phyloP scores from a whole-genome alignment of 176 grass and related monocot species.

The Phragmites australis region DNA sequence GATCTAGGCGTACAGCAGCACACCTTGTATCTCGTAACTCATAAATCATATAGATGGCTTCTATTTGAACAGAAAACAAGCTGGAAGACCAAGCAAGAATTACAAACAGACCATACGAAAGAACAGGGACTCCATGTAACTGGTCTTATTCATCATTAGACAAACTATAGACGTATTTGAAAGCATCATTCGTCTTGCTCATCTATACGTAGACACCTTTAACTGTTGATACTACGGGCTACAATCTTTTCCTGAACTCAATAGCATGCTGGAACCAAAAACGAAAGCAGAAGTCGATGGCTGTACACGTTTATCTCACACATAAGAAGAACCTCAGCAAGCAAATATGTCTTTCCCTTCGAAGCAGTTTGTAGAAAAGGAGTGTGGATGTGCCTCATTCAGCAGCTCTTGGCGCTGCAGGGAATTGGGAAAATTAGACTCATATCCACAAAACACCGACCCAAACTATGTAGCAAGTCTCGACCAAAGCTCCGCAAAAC shows the following conservation, averaged over 20 bases:
- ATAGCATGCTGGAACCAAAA: conserved; percentile 31
- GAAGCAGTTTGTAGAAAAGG: conserved; percentile 14
- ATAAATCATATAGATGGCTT: not conserved
- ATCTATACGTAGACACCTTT: conserved; percentile 34
- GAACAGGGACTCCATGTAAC: conserved; percentile 4
- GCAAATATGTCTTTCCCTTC: conserved; percentile 25
- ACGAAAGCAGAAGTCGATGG: conserved; percentile 34
- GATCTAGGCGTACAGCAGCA: not conserved
- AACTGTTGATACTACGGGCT: conserved; percentile 29
- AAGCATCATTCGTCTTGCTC: conserved; percentile 1
- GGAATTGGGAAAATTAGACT: conserved; percentile 3
- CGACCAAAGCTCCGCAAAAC: not conserved
- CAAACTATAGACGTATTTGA: conserved; percentile 35
- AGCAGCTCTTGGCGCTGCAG: conserved; percentile 65
- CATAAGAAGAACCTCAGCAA: conserved; percentile 36
- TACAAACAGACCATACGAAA: not conserved
- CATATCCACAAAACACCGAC: not conserved
- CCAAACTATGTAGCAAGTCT: not conserved
- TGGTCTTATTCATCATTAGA: conserved; percentile 38
- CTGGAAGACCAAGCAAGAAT: not conserved
- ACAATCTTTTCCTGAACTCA: conserved; percentile 33
- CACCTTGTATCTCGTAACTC: not conserved
- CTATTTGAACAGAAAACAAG: not conserved
- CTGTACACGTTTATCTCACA: conserved; percentile 68
- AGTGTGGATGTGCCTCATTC: conserved; percentile 26